Conservation (phyloP, 352 stramenopile species). For the Phytophthora vignae region DNA sequence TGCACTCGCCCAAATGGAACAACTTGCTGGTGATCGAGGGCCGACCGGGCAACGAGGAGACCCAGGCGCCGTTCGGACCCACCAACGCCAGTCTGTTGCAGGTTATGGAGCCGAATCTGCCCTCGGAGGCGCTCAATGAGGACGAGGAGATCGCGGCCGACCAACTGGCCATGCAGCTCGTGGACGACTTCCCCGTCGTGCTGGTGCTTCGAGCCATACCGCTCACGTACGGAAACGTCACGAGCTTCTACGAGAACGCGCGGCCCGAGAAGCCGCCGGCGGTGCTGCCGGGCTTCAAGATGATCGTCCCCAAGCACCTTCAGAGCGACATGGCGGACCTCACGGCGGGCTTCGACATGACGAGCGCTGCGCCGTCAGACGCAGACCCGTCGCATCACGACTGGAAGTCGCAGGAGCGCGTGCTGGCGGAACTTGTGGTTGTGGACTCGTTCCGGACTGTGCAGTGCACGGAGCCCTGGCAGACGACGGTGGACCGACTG, state of each 20-base stretch:
- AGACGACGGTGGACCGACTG: constrained; percentile 50
- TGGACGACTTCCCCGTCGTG: constrained; percentile 70
- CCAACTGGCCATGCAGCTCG: constrained; percentile 67
- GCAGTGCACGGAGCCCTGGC: constrained; percentile 72
- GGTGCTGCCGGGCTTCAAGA: constrained; percentile 85
- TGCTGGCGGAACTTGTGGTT: constrained; percentile 64
- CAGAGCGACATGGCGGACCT: constrained; percentile 34
- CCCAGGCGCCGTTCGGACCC: constrained; percentile 66
- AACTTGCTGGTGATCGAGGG: constrained; percentile 71
- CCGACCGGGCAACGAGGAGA: constrained; percentile 36
- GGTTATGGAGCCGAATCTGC: constrained; percentile 49
- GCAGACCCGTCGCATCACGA: constrained; percentile 41
- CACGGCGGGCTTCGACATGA: constrained; percentile 25
- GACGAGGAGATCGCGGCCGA: constrained; percentile 83
- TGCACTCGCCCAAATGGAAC: constrained; percentile 88
- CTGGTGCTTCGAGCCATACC: constrained; percentile 75
- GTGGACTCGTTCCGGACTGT: constrained; percentile 71
- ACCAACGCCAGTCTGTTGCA: constrained; percentile 53
- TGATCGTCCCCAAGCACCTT: constrained; percentile 69
- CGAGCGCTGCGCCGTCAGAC: constrained; percentile 12
- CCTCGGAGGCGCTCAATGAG: constrained; percentile 41
- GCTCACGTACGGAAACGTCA: constrained; percentile 74
- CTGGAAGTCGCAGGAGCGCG: constrained; percentile 59
- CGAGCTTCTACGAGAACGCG: constrained; percentile 75
- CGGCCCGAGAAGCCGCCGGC: constrained; percentile 33